Evolutionary conservation across 208 protist species (phyloP), one percentile per base, ranked within the genome.

Genomic region (Vickermania ingenoplastis): DNA sequence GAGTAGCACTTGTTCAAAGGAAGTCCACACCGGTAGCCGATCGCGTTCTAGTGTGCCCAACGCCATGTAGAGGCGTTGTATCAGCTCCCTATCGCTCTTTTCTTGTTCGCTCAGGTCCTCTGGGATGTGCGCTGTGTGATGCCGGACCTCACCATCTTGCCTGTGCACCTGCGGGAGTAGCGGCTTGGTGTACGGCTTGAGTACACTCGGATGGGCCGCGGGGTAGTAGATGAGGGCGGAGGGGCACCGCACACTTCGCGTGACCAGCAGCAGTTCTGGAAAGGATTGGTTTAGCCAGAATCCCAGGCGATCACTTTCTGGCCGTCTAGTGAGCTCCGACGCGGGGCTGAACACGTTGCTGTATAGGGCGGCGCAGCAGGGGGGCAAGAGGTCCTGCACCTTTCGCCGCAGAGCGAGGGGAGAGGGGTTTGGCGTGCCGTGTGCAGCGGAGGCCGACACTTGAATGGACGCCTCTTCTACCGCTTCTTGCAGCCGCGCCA

Each of bases 311-410:
- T 1, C 71, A 65, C n/a, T 60, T 84, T 27, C 73, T 64, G 1
- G 69, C 81, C 7, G 86, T n/a, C n/a, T n/a, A 93, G 27, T 78
- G 86, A 13, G 81, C 85, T 2, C 88, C 61, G 3, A 71, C 24
- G 24, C 88, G 1, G 22, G 76, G 36, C 5, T 67, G 36, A 45
- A 45, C 36, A 45, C 11, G 11, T n/a, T 17, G 11, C 17, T 45
- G 11, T 45, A 7, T 7, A 45, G 36, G 36, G 11, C 54, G 25
- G 67, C 11, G 57, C 82, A 90, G 57, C 71, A 63, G 2, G 31
- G 28, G 17, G 58, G 56, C 27, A 93, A 50, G 53, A 77, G 86
- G 3, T 27, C 23, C 4, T 71, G 67, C 27, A 90, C 45, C 2
- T 64, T 54, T 31, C 55, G n/a, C 54, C 52, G 3, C 57, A 63